Evolutionary conservation across 208 protist species (phyloP), one percentile per base, ranked within the genome.

Genomic region (Lotmaria passim): DNA sequence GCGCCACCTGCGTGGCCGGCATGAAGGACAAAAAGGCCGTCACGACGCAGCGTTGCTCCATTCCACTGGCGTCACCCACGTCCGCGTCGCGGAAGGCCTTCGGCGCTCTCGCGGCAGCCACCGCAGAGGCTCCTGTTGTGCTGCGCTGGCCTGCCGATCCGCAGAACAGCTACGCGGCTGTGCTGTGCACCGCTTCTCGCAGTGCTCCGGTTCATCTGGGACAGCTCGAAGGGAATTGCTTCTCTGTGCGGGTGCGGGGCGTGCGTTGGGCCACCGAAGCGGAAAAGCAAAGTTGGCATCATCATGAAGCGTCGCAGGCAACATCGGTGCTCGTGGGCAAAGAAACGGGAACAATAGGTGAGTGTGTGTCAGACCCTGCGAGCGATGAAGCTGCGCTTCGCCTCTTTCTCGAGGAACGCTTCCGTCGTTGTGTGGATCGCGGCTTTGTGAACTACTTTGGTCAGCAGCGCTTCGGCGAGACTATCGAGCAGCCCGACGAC

Each of bases 361-460:
- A n/a, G n/a, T n/a, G n/a, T n/a, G n/a, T n/a, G n/a, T n/a, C n/a
- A n/a, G n/a, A n/a, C n/a, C 52, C 17, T 17, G 14, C 5, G 19
- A 33, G n/a, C 3, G 15, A 38, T 3, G 8, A 24, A 5, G 23
- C 10, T 7, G 11, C 21, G 15, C 41, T 78, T 7, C 36, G 48
- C 19, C 38, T 19, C 6, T 72, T 61, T 50, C 47, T 89, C 12
- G 38, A 65, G 36, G 33, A 51, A 19, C 86, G 90, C 31, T 62
- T 93, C 28, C 31, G 63, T 10, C 56, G 23, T 19, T 64, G 87
- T 1, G 55, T 59, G 30, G 28, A 53, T 7, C 33, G 65, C 41
- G 97, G 97, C 3, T 98, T 98, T 71, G 47, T 98, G 60, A 99
- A 98, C 75, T 98, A 98, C 72, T 98, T 97, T 78, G 97, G 97